Base-by-base conservation (phyloP, 352 stramenopile species). In the Blastocystis sp. region DNA sequence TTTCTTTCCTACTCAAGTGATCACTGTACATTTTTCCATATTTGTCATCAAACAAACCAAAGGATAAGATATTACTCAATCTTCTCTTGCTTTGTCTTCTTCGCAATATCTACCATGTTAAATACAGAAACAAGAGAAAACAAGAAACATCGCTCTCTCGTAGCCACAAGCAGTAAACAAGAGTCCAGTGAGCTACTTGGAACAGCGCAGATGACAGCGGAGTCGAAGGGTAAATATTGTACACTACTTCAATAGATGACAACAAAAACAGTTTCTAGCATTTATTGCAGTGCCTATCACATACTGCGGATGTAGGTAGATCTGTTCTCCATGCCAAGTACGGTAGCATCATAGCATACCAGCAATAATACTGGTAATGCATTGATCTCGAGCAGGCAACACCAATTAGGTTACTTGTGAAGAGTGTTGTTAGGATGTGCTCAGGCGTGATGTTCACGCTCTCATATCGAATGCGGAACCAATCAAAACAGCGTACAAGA, bases 361-460 rank as follows among this genome's bases (percentile, higher is more conserved):
- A 98, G 37, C 92, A 76, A 81, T 95, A 95, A 91, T 95, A 96
- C 92, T 99, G 97, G 92, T 99, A 99, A 92, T 99, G 97, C 89
- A 99, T 90, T 55, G 95, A 98, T 50, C 97, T 93, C 45, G 95
- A 93, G 91, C 98, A 99, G 65, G 93, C 94, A 69, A 99, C 96
- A 66, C 97, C 97, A 64, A 98, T 93, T 91, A 98, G 98, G 92
- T 99, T 99, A 90, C 95, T 94, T 16, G 92, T 91, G 68, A 97
- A 97, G 26, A 97, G 90, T 5, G 93, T 94, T 68, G 93, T 95
- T 56, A 95, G 92, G n/a, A 95, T 90, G 47, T 95, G 94, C 39
- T 81, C 39, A 0, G 78, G 9, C 37, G 78, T 89, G 24, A 89
- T 43, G 34, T 76, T 4, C 47, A 79, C 66, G 20, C 20, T 18